Evolutionary conservation across 352 stramenopile species (phyloP).

Genomic region (Globisporangium takayamanum): DNA sequence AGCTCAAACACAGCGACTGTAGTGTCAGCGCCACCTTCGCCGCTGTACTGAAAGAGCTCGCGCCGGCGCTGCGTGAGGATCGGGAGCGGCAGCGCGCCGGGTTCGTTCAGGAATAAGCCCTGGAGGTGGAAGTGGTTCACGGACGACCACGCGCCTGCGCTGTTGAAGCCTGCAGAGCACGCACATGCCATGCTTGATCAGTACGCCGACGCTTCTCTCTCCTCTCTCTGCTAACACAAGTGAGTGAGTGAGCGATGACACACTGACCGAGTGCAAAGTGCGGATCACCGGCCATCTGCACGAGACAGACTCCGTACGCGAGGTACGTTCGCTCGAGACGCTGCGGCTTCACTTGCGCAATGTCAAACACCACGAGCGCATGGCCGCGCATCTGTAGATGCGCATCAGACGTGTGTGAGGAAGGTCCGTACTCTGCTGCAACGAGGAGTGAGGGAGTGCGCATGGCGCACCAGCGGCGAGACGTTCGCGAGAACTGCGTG

Average conservation of each 20-base stretch:
- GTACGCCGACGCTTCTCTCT: not conserved
- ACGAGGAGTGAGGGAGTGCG: not conserved
- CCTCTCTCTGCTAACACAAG: not conserved
- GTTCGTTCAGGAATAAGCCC: conserved; percentile 39
- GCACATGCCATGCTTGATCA: not conserved
- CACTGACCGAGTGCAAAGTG: conserved; percentile 46
- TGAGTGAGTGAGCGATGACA: not conserved
- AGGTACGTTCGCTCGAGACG: conserved; percentile 28
- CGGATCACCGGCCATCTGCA: conserved; percentile 14
- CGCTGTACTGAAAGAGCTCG: conserved; percentile 18
- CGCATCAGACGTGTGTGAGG: not conserved
- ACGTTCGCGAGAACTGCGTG: conserved; percentile 58
- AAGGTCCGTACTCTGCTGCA: not conserved
- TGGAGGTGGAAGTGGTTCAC: conserved; percentile 78
- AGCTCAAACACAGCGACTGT: conserved; percentile 14
- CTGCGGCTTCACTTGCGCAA: conserved; percentile 29
- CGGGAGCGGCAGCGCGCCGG: conserved; percentile 26
- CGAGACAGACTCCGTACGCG: conserved; percentile 18
- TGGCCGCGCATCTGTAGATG: conserved; percentile 45
- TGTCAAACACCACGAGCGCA: conserved; percentile 47
- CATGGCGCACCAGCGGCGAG: conserved; percentile 42
- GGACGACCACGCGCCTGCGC: conserved; percentile 64
- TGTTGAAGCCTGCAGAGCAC: conserved; percentile 49
- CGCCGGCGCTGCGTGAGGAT: conserved; percentile 28
- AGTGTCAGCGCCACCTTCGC: not conserved